Evolutionary conservation across 169 alveolate species (phyloP).

Genomic region (Babesia ovis): DNA sequence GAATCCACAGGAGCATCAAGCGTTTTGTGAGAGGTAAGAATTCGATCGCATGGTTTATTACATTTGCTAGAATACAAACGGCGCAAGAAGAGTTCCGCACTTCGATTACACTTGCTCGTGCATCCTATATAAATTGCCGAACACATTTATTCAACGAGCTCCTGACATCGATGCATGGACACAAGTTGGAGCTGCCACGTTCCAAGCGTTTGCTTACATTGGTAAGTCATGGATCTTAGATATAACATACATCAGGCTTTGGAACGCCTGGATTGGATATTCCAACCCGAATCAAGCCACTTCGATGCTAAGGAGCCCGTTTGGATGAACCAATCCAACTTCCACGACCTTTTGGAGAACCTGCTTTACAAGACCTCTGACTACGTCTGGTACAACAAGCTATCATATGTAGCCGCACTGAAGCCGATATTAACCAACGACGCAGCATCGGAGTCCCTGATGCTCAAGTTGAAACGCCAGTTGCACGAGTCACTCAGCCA

Average conservation of each 20-base stretch:
- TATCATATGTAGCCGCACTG: constrained; percentile 60
- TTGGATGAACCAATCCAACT: constrained; percentile 49
- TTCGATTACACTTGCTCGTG: constrained; percentile 51
- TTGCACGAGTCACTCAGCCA: constrained; percentile 50
- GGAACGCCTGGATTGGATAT: constrained; percentile 56
- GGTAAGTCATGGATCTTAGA: neutral
- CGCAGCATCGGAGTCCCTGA: constrained; percentile 41
- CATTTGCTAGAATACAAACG: constrained; percentile 29
- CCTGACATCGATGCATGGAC: constrained; percentile 28
- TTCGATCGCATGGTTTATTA: neutral
- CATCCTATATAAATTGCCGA: constrained; percentile 61
- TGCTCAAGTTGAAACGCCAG: constrained; percentile 50
- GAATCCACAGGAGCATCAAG: constrained; percentile 38
- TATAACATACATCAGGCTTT: constrained; percentile 14
- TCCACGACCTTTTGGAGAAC: constrained; percentile 37
- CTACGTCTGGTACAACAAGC: constrained; percentile 55
- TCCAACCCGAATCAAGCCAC: constrained; percentile 58
- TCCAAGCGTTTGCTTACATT: constrained; percentile 16
- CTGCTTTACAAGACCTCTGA: constrained; percentile 41
- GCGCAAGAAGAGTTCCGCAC: constrained; percentile 56
- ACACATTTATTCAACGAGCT: constrained; percentile 60
- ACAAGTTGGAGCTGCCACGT: constrained; percentile 10
- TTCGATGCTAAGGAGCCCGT: constrained; percentile 40
- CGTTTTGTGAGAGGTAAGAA: constrained; percentile 37
- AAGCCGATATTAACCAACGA: constrained; percentile 62